Conservation (phyloP, 208 protist genomes). For the Acanthamoeba triangularis region DNA sequence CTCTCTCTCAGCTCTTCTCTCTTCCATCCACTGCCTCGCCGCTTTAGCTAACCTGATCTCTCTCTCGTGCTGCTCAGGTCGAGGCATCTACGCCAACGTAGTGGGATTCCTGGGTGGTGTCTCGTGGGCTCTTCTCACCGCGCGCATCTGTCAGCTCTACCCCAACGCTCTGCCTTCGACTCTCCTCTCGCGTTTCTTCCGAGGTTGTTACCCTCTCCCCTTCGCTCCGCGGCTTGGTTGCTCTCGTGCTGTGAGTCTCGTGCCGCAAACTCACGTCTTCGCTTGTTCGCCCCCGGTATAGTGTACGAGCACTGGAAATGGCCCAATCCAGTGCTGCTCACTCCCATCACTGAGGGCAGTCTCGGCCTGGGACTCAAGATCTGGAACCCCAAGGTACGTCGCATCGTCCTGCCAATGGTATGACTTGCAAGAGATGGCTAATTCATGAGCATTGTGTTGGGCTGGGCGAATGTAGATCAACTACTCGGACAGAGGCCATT, state of each 20-base stretch:
- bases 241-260: too few species aligned
- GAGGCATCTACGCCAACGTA: constrained; percentile 97
- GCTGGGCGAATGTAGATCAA: neutral
- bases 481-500: constrained; percentile 93
- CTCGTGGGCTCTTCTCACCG: constrained; percentile 97
- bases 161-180: constrained; percentile 96
- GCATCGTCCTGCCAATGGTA: neutral
- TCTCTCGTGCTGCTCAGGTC: constrained; percentile 78
- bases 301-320: constrained; percentile 88
- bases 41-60: neutral
- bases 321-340: constrained; percentile 88
- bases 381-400: constrained; percentile 89
- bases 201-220: constrained; percentile 88
- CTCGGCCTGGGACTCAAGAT: constrained; percentile 76
- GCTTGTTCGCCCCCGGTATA: neutral
- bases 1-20: neutral
- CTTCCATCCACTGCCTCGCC: neutral
- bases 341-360: constrained; percentile 80
- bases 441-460: too few species aligned
- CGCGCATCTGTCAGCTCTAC: constrained; percentile 98
- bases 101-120: constrained; percentile 98
- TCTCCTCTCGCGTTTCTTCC: constrained; percentile 97
- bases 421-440: too few species aligned
- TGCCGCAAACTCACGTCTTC: neutral
- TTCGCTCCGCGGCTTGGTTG: neutral